Evolutionary conservation across 2,329 filamentous ascomycete species (phyloP).

Genomic region (Graphilbum fragrans): DNA sequence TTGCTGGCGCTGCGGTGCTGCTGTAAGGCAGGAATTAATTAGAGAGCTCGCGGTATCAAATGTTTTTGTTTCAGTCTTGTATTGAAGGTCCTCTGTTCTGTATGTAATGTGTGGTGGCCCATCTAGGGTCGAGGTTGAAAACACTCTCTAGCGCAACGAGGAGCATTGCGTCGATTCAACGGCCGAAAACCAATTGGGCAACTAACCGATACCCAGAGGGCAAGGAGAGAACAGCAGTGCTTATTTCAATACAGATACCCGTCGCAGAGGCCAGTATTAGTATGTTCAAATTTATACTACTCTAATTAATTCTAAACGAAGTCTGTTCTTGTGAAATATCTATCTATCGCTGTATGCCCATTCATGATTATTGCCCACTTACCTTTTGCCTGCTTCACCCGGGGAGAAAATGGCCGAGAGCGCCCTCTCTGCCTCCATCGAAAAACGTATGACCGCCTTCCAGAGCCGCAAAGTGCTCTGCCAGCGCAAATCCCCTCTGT

Average conservation of each 20-base stretch:
- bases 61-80: too few species aligned
- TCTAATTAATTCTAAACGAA: background rate
- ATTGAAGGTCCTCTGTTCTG: too few species aligned
- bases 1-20: background rate
- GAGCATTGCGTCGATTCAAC: too few species aligned
- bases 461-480: constrained; percentile 42
- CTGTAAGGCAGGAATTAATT: background rate
- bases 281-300: too few species aligned
- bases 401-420: constrained; percentile 31
- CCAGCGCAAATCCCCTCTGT: constrained; percentile 41
- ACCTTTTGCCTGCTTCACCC: constrained; percentile 2
- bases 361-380: background rate
- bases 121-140: too few species aligned
- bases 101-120: too few species aligned
- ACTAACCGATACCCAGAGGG: too few species aligned
- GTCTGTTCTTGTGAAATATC: background rate
- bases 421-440: constrained; percentile 38
- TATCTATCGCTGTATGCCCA: background rate
- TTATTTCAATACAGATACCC: too few species aligned
- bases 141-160: too few species aligned
- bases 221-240: too few species aligned
- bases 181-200: too few species aligned
- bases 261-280: too few species aligned
- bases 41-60: background rate
- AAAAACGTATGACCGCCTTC: constrained; percentile 41